Base-by-base conservation (phyloP, 2,329 filamentous ascomycete species). In the Pseudodiploospora longispora region DNA sequence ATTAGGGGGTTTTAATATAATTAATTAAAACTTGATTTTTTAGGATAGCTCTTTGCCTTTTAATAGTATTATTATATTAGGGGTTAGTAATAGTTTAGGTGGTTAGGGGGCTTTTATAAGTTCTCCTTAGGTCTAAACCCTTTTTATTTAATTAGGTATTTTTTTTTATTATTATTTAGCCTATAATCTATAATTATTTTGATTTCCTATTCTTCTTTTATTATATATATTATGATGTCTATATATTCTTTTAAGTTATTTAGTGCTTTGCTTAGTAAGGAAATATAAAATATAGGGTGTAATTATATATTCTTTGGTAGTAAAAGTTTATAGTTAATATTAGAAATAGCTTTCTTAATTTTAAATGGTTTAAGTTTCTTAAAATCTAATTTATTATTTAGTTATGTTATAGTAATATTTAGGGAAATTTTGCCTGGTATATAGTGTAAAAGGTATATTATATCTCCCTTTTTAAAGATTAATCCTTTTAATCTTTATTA, bases 231-330 rank as follows among this genome's bases (percentile, higher is more conserved):
- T 36, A 43, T 44, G 19, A 47, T 42, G 2, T 46, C 28, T 40
- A 38, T 42, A 46, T 33, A 27, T 46, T 34, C 32, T 33, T 44
- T 45, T 30, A 27, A 28, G 32, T 48, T 46, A 10, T 43, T 5
- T 44, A 34, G 29, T 49, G 30, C 40, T 42, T 38, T 38, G 47
- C 54, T 36, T 27, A 54, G 29, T 35, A 54, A 30, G 37, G 31
- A 52, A 12, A 55, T 53, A 50, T 55, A 48, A 45, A 53, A 52
- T 30, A 56, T 44, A 36, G 33, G 33, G 36, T 55, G 36, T n/a
- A 52, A 40, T 27, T 35, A 48, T 42, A 50, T 32, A 2, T 19
- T 47, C 0, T 4, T 7, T 8, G 30, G 30, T 49, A 54, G 27
- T 32, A 46, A 40, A 27, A 55, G 12, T 47, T 50, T 36, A 35